phyloP scores from a whole-genome alignment of 768 basidiomycete species.

The Amanita inopinata region DNA sequence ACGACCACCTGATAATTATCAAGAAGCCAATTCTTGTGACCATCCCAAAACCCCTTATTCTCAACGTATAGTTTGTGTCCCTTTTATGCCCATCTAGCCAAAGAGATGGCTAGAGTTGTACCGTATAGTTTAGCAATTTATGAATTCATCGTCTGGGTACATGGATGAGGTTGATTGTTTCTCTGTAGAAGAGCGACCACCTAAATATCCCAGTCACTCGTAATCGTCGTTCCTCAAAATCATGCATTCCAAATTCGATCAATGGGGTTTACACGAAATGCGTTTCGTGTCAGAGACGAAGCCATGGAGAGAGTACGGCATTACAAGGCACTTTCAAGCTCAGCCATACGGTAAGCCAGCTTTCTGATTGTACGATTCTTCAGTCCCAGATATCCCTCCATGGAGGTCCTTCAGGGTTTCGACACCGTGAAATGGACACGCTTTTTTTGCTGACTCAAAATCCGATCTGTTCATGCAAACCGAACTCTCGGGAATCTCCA shows the following conservation, averaged over 20 bases:
- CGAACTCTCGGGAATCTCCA: constrained; percentile 37
- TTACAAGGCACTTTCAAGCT: constrained; percentile 36
- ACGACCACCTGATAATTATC: too few species aligned
- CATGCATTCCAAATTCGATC: constrained; percentile 57
- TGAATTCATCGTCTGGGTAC: constrained; percentile 52
- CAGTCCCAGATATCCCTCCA: constrained; percentile 48
- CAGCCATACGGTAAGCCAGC: constrained; percentile 28
- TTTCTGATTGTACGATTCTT: background rate
- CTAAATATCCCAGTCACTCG: constrained; percentile 45
- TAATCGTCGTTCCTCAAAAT: constrained; percentile 56
- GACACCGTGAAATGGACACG: constrained; percentile 47
- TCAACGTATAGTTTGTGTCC: too few species aligned
- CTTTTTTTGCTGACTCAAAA: constrained; percentile 26
- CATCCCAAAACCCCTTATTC: too few species aligned
- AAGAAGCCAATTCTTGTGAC: too few species aligned
- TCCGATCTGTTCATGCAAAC: constrained; percentile 46
- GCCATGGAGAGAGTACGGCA: constrained; percentile 42
- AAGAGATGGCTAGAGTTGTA: too few species aligned
- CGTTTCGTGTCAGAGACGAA: constrained; percentile 51
- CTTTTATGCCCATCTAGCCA: too few species aligned
- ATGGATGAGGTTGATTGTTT: constrained; percentile 43
- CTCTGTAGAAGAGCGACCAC: constrained; percentile 4
- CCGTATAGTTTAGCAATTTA: constrained; percentile 64
- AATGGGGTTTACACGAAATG: constrained; percentile 69
- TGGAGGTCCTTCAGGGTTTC: constrained; percentile 59